Percentiles rank a stretch among this genome's conserved stretches.
Evolutionary conservation across 306 rosid species (phyloP).

Genomic region (Dalbergia cultrata): DNA sequence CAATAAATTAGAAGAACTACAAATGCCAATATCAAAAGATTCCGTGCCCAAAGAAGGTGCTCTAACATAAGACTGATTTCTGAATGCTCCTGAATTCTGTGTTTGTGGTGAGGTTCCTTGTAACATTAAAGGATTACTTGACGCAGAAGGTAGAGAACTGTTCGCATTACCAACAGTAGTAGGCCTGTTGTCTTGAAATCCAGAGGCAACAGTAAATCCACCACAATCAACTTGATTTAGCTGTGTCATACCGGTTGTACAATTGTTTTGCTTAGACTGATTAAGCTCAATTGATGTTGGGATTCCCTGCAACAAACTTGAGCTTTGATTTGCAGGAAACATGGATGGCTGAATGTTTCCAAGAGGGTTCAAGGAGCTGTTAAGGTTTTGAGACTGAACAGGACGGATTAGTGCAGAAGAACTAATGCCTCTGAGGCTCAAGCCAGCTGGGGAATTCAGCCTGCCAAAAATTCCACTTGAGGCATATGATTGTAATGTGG

Average conservation of each 20-base stretch:
- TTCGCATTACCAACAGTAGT: slow-evolving; percentile 46
- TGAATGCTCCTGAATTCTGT: slow-evolving; percentile 49
- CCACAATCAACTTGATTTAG: slow-evolving; percentile 55
- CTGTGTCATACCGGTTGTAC: slow-evolving; percentile 54
- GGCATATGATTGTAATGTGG: slow-evolving; percentile 65
- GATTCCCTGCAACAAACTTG: slow-evolving; percentile 61
- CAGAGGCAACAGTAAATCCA: slow-evolving; percentile 55
- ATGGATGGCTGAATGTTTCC: slow-evolving; percentile 61
- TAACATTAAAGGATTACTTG: slow-evolving; percentile 60
- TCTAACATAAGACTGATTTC: slow-evolving; percentile 63
- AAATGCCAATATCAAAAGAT: slow-evolving; percentile 53
- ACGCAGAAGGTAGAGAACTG: slow-evolving; percentile 51
- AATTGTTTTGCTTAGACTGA: slow-evolving; percentile 65
- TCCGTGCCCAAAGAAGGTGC: slow-evolving; percentile 54
- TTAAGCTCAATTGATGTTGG: slow-evolving; percentile 64
- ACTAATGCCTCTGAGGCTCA: slow-evolving; percentile 66
- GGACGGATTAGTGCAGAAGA: slow-evolving; percentile 65
- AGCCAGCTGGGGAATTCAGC: slow-evolving; percentile 72
- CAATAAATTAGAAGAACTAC: slow-evolving; percentile 64
- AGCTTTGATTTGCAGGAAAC: slow-evolving; percentile 64
- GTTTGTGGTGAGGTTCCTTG: slow-evolving; percentile 64
- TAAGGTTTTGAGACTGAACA: slow-evolving; percentile 59
- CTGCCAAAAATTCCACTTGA: slow-evolving; percentile 70
- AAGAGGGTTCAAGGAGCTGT: slow-evolving; percentile 53
- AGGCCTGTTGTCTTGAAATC: slow-evolving; percentile 55